These are phyloP conservation scores for Cercospora brassicicola DNA, from an alignment of 2,329 filamentous ascomycete species.

Conservation along the genomic window DNA sequence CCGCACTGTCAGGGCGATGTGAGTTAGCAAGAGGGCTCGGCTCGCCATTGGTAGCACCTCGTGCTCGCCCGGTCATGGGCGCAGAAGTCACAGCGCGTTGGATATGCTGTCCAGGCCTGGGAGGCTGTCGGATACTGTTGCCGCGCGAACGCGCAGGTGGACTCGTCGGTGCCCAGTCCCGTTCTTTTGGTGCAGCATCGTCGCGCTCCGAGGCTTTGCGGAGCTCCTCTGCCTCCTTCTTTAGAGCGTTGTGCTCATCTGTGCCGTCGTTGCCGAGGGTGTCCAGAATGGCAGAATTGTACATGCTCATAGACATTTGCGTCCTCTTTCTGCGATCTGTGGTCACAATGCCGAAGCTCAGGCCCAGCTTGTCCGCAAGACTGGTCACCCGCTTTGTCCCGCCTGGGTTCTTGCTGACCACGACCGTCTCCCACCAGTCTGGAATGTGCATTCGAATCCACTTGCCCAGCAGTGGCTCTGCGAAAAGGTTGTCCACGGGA, in stretches of 20 bases:
- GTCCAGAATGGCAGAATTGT: conserved; percentile 73
- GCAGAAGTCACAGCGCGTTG: conserved; percentile 27
- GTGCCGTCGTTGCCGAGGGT: conserved; percentile 46
- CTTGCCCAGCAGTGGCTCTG: conserved; percentile 88
- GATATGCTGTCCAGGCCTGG: conserved; percentile 11
- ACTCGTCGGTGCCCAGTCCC: conserved; percentile 32
- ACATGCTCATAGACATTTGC: conserved; percentile 59
- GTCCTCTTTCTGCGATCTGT: conserved; percentile 66
- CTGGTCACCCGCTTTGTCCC: conserved; percentile 97
- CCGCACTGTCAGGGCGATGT: conserved; percentile 35
- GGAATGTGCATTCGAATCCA: conserved; percentile 91
- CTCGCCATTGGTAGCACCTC: conserved; percentile 32
- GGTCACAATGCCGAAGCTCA: conserved; percentile 96
- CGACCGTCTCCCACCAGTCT: conserved; percentile 86
- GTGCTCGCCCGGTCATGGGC: conserved; percentile 20
- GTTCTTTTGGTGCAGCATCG: conserved; percentile 26
- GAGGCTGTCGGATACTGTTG: conserved; percentile 15
- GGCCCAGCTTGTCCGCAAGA: conserved; percentile 88
- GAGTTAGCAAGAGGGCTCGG: conserved; percentile 38
- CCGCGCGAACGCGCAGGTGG: conserved; percentile 20
- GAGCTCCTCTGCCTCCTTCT: conserved; percentile 28
- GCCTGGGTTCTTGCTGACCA: conserved; percentile 96
- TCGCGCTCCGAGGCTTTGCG: conserved; percentile 15
- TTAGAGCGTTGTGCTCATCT: conserved; percentile 36
- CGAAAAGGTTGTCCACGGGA: conserved; percentile 94